These are phyloP conservation scores for Casuarina cunninghamiana DNA, from an alignment of 306 rosid species.

Conservation along the genomic window DNA sequence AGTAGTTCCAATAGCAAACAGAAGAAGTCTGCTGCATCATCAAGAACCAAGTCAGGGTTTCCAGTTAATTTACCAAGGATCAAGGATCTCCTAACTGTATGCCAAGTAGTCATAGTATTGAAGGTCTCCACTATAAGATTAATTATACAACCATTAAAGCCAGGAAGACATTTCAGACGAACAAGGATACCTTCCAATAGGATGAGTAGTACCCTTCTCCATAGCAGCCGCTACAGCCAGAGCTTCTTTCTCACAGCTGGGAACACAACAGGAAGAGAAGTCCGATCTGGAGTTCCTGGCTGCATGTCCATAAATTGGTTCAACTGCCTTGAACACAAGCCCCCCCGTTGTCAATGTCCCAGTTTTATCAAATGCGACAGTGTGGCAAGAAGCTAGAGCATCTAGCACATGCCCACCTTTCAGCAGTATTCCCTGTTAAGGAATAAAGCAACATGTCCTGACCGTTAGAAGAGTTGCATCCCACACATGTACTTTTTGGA, in stretches of 20 bases:
- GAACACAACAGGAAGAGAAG: constrained; percentile 72
- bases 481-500: neutral
- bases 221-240: constrained; percentile 99
- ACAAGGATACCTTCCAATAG: constrained; percentile 83
- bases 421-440: constrained; percentile 80
- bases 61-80: neutral
- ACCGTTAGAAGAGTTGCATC: constrained; percentile 20
- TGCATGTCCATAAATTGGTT: constrained; percentile 88
- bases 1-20: neutral
- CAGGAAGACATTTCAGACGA: constrained; percentile 24
- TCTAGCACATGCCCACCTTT: constrained; percentile 97
- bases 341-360: constrained; percentile 98
- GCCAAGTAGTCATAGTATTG: neutral
- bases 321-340: constrained; percentile 85
- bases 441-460: constrained; percentile 17
- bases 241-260: constrained; percentile 96
- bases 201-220: constrained; percentile 99
- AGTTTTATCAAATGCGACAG: constrained; percentile 96
- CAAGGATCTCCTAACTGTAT: neutral
- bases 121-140: neutral
- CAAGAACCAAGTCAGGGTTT: neutral
- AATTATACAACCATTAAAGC: neutral
- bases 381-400: constrained; percentile 90
- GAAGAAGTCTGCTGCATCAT: neutral
- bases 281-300: constrained; percentile 33